Evolutionary conservation across 2,329 filamentous ascomycete genomes (phyloP).

Genomic region (Fusarium nurragi): DNA sequence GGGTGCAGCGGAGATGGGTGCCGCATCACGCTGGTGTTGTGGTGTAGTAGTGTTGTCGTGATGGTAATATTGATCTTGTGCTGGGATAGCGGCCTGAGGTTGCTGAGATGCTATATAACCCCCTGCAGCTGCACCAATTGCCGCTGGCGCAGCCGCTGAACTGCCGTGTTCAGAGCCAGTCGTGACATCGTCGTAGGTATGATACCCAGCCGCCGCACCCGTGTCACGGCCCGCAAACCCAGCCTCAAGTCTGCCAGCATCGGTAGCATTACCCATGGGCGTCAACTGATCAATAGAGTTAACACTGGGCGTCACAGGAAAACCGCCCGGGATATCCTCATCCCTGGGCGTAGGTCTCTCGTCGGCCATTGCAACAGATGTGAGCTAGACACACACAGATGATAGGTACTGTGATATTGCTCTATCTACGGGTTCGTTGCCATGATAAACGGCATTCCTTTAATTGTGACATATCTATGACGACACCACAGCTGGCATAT

Average conservation of each 20-base stretch:
- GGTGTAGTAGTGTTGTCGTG: background rate
- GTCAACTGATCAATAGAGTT: slow-evolving; percentile 19
- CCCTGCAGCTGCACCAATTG: background rate
- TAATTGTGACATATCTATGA: slow-evolving; percentile 25
- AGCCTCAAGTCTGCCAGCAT: slow-evolving; percentile 19
- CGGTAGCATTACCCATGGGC: slow-evolving; percentile 6
- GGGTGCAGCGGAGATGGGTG: background rate
- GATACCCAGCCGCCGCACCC: background rate
- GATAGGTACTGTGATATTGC: background rate
- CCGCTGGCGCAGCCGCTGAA: slow-evolving; percentile 15
- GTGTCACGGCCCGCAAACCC: slow-evolving; percentile 14
- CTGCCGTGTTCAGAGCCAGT: background rate
- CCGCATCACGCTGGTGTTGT: background rate
- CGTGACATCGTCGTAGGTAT: slow-evolving; percentile 6
- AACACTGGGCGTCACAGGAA: slow-evolving; percentile 38
- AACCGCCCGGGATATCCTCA: slow-evolving; percentile 43
- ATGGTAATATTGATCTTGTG: background rate
- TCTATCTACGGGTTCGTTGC: background rate
- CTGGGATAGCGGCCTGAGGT: background rate
- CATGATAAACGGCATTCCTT: slow-evolving; percentile 6
- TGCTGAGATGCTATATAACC: background rate
- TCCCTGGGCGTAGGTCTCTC: slow-evolving; percentile 38
- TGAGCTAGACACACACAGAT: background rate
- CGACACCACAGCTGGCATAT: slow-evolving; percentile 6
- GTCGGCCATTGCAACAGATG: slow-evolving; percentile 27